These are phyloP conservation scores for Paspalum vaginatum DNA, from an alignment of 176 grass and related monocot genomes.

Conservation along the genomic window DNA sequence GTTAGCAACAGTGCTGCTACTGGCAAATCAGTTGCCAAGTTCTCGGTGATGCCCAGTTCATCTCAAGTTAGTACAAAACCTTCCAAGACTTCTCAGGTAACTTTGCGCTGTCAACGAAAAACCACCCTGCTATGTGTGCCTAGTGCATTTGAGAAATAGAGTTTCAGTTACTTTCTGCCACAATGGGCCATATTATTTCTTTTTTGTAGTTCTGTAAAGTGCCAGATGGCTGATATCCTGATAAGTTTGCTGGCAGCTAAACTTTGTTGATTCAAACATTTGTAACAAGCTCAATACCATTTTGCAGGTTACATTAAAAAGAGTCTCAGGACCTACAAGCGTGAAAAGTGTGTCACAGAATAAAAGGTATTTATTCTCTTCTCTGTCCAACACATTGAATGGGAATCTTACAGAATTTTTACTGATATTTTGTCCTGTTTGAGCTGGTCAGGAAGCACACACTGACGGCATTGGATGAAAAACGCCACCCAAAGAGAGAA, in stretches of 20 bases:
- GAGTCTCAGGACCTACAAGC: not conserved
- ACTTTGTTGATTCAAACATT: not conserved
- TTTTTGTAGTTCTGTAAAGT: not conserved
- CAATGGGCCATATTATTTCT: not conserved
- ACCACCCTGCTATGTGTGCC: not conserved
- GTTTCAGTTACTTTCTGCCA: not conserved
- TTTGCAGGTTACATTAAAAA: slow-evolving; percentile 43
- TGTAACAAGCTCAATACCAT: slow-evolving; percentile 26
- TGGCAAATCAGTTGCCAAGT: slow-evolving; percentile 27
- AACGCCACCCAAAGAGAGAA: slow-evolving; percentile 15
- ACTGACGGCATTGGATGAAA: slow-evolving; percentile 20
- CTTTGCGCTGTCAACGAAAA: slow-evolving; percentile 4
- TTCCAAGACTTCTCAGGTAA: slow-evolving; percentile 38
- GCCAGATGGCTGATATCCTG: not conserved
- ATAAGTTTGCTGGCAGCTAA: not conserved
- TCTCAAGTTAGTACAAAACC: slow-evolving; percentile 40
- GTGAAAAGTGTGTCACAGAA: slow-evolving; percentile 31
- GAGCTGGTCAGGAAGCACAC: slow-evolving; percentile 51
- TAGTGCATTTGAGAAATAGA: slow-evolving; percentile 9
- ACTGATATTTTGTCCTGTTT: slow-evolving; percentile 34
- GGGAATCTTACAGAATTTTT: slow-evolving; percentile 2
- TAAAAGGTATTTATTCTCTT: slow-evolving; percentile 48
- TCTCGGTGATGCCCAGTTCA: slow-evolving; percentile 24
- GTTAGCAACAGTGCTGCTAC: slow-evolving; percentile 13
- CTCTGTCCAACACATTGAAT: not conserved